Percentiles rank a stretch among this genome's conserved stretches.
Evolutionary conservation across 805 yeast genomes (phyloP).

Genomic region (Wickerhamia fluorescens): DNA sequence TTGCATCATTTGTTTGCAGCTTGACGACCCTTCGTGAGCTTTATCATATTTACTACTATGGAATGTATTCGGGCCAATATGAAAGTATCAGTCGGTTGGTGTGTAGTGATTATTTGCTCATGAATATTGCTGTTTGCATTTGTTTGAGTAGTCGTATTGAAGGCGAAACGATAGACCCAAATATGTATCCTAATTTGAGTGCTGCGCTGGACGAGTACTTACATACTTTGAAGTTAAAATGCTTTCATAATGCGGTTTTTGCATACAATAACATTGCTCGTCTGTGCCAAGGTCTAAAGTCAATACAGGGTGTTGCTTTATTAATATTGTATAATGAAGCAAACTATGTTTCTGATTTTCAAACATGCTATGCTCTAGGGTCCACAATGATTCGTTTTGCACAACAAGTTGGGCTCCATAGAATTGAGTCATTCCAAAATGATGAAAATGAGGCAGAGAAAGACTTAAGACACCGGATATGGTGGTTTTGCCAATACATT

Average conservation of each 20-base stretch:
- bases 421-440: slow-evolving; percentile 33
- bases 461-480: slow-evolving; percentile 32
- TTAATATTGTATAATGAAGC: slow-evolving; percentile 34
- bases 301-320: slow-evolving; percentile 47
- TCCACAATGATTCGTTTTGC: slow-evolving; percentile 47
- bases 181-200: slow-evolving; percentile 2
- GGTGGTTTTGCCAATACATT: slow-evolving; percentile 43
- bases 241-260: slow-evolving; percentile 28
- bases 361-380: slow-evolving; percentile 34
- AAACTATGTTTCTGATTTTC: slow-evolving; percentile 16
- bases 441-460: slow-evolving; percentile 24
- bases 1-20: slow-evolving; percentile 8
- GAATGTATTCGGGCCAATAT: slow-evolving; percentile 1
- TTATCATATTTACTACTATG: slow-evolving; percentile 9
- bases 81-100: background rate
- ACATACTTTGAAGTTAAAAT: slow-evolving; percentile 2
- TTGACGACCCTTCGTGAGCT: slow-evolving; percentile 5
- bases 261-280: slow-evolving; percentile 47
- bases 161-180: slow-evolving; percentile 4
- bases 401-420: slow-evolving; percentile 51
- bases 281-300: slow-evolving; percentile 43
- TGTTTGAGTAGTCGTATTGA: slow-evolving; percentile 4
- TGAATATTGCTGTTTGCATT: slow-evolving; percentile 10
- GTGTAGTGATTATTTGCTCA: slow-evolving; percentile 12
- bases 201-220: background rate